Percentiles rank a stretch among this genome's conserved stretches.
Conservation (phyloP, 805 yeast genomes). For the Zygoascus bituminiphila region DNA sequence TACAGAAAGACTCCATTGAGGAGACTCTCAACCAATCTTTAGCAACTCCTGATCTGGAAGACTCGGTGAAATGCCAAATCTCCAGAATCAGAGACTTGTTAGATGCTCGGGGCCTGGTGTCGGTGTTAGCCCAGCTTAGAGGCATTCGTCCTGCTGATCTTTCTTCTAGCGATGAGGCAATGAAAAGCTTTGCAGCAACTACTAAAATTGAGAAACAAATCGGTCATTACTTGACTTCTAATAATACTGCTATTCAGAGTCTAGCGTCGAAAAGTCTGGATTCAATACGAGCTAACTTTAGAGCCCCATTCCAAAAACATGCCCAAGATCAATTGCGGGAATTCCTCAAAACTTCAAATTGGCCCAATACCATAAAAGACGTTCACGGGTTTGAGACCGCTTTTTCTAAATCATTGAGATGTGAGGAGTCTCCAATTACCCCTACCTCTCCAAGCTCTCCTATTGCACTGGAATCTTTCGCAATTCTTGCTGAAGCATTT, state of each 20-base stretch:
- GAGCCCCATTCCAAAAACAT: conserved; percentile 4
- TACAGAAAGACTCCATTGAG: background rate
- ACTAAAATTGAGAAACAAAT: background rate
- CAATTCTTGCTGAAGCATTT: conserved; percentile 39
- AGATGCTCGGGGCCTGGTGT: background rate
- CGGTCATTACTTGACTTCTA: background rate
- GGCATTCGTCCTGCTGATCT: background rate
- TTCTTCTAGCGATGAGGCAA: background rate
- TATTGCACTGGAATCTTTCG: conserved; percentile 28
- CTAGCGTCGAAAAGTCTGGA: conserved; percentile 6
- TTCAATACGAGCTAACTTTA: background rate
- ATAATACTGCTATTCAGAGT: conserved; percentile 4
- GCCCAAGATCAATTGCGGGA: conserved; percentile 1
- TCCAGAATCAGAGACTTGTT: background rate
- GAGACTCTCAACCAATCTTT: background rate
- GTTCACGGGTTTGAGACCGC: conserved; percentile 1
- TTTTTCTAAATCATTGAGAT: conserved; percentile 1
- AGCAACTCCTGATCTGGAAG: background rate
- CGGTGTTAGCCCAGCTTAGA: background rate
- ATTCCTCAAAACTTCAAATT: conserved; percentile 3
- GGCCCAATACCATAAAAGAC: conserved; percentile 10
- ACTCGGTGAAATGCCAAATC: background rate
- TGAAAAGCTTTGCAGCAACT: background rate
- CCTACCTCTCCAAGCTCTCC: conserved; percentile 6
- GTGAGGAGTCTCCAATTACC: background rate